These are phyloP conservation scores for Ustilago trichophora DNA, from an alignment of 1,284 basidiomycete genomes.

Conservation along the genomic window DNA sequence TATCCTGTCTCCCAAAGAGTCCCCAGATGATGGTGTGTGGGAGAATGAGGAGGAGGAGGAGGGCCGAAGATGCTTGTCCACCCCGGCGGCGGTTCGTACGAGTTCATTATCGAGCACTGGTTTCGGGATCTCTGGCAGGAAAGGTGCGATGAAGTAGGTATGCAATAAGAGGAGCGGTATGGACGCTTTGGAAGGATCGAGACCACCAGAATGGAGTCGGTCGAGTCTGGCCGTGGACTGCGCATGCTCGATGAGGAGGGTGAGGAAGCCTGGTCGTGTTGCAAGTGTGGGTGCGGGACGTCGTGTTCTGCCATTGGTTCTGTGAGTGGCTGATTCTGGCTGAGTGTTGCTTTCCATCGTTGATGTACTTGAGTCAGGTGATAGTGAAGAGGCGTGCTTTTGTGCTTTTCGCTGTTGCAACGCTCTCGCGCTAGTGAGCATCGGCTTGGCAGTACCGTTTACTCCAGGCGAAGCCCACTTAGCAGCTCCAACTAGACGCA, in stretches of 20 bases:
- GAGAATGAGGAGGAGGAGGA: slow-evolving; percentile 1
- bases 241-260: slow-evolving; percentile 54
- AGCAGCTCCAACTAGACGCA: slow-evolving; percentile 5
- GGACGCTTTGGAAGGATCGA: slow-evolving; percentile 28
- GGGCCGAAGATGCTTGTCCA: slow-evolving; percentile 20
- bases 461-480: background rate
- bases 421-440: slow-evolving; percentile 21
- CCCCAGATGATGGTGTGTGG: background rate
- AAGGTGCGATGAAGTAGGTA: slow-evolving; percentile 59
- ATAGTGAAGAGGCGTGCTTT: background rate
- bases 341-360: no score
- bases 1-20: slow-evolving; percentile 9
- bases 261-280: slow-evolving; percentile 48
- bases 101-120: slow-evolving; percentile 26
- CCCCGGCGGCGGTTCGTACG: slow-evolving; percentile 22
- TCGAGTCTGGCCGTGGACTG: slow-evolving; percentile 27
- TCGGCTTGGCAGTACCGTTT: slow-evolving; percentile 10
- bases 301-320: background rate
- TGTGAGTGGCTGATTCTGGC: background rate
- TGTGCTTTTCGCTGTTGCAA: slow-evolving; percentile 11
- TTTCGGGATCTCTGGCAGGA: slow-evolving; percentile 43
- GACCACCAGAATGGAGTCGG: slow-evolving; percentile 15
- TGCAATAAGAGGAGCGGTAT: slow-evolving; percentile 51
- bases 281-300: slow-evolving; percentile 24
- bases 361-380: no score